phyloP scores from a whole-genome alignment of 768 basidiomycete species.

The Ramaria sp. region DNA sequence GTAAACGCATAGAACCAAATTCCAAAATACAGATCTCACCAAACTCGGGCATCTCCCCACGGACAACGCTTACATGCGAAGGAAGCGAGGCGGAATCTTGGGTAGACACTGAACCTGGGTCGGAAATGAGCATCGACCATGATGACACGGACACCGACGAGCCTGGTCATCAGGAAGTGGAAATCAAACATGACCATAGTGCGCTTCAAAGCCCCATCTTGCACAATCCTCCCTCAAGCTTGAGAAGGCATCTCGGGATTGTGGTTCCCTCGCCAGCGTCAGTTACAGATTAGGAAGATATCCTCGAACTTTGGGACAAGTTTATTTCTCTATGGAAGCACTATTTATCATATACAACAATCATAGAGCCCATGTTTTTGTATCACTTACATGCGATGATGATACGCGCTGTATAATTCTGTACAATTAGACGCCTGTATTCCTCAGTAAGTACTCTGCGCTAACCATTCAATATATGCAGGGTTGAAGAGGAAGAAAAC shows the following conservation, averaged over 20 bases:
- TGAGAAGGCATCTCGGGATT: neutral
- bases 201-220: neutral
- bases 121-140: neutral
- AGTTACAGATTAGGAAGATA: neutral
- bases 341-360: neutral
- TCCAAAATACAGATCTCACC: neutral
- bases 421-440: slow-evolving; percentile 4
- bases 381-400: neutral
- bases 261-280: neutral
- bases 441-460: slow-evolving; percentile 1
- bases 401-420: neutral
- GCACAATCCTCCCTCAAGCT: neutral
- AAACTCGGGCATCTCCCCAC: neutral
- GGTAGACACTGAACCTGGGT: slow-evolving; percentile 2
- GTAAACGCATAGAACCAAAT: neutral
- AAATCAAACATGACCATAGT: neutral
- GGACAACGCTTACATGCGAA: neutral
- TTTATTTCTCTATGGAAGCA: neutral
- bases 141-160: neutral
- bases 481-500: neutral
- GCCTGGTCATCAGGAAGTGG: neutral
- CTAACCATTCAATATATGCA: neutral
- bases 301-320: neutral
- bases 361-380: neutral
- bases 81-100: slow-evolving; percentile 6